These are phyloP conservation scores for Moesziomyces globuligerus DNA, from an alignment of 1,284 basidiomycete genomes.

Conservation along the genomic window DNA sequence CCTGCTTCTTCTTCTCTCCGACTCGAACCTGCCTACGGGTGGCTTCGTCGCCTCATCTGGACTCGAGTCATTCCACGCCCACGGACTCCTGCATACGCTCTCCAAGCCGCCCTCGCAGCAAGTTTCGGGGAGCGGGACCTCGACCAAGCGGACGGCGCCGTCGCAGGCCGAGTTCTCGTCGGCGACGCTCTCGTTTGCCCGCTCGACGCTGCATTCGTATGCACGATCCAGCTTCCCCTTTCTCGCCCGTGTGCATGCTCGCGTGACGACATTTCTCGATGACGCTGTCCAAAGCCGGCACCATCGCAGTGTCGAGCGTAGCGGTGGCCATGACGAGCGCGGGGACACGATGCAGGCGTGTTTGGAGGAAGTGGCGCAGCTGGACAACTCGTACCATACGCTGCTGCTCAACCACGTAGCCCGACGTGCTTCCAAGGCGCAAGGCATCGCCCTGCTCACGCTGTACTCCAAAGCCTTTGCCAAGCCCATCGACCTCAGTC, in stretches of 20 bases:
- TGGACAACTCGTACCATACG: slow-evolving; percentile 83
- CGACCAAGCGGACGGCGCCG: slow-evolving; percentile 14
- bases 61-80: slow-evolving; percentile 86
- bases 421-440: slow-evolving; percentile 84
- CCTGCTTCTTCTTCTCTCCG: slow-evolving; percentile 58
- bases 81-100: slow-evolving; percentile 74
- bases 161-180: slow-evolving; percentile 41
- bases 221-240: slow-evolving; percentile 80
- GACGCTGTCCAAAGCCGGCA: slow-evolving; percentile 5
- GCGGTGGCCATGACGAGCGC: not conserved
- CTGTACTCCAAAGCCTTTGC: slow-evolving; percentile 73
- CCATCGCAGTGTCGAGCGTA: not conserved
- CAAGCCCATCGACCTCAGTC: slow-evolving; percentile 24
- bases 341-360: slow-evolving; percentile 14
- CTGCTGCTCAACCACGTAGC: slow-evolving; percentile 90
- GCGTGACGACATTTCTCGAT: slow-evolving; percentile 12
- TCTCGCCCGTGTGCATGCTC: slow-evolving; percentile 71
- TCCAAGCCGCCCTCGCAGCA: not conserved
- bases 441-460: slow-evolving; percentile 91
- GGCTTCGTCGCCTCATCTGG: slow-evolving; percentile 92
- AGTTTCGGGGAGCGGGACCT: too few species aligned
- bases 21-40: slow-evolving; percentile 71
- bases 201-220: slow-evolving; percentile 79
- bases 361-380: slow-evolving; percentile 27
- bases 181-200: slow-evolving; percentile 72